Evolutionary conservation across 495 filamentous ascomycete genomes (phyloP).

Genomic region (Aspergillus biplanus): DNA sequence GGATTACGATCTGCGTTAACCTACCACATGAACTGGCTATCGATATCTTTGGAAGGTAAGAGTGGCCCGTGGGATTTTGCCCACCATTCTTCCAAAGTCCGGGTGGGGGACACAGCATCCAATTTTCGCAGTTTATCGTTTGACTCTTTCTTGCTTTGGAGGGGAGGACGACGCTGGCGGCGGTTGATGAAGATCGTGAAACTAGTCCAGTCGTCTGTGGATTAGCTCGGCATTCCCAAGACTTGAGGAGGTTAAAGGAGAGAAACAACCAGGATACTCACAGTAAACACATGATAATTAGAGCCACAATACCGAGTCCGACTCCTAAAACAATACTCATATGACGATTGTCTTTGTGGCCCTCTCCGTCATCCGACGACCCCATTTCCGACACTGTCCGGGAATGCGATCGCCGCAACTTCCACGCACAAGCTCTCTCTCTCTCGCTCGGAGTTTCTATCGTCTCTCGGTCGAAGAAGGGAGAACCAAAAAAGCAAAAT

Average conservation of each 20-base stretch:
- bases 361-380: slow-evolving; percentile 26
- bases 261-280: slow-evolving; percentile 23
- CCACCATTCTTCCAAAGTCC: slow-evolving; percentile 51
- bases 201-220: slow-evolving; percentile 22
- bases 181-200: slow-evolving; percentile 45
- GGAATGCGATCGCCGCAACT: background rate
- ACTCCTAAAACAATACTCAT: slow-evolving; percentile 47
- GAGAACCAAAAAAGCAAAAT: too few relatives aligned
- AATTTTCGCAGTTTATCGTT: slow-evolving; percentile 43
- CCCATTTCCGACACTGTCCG: slow-evolving; percentile 23
- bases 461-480: too few relatives aligned
- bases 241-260: slow-evolving; percentile 5
- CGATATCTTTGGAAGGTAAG: slow-evolving; percentile 39
- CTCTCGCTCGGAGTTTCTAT: too few relatives aligned
- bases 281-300: slow-evolving; percentile 44
- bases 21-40: slow-evolving; percentile 50
- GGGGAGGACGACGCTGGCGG: slow-evolving; percentile 32
- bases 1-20: slow-evolving; percentile 4
- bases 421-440: background rate
- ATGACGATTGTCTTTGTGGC: slow-evolving; percentile 32
- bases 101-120: slow-evolving; percentile 44
- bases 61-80: slow-evolving; percentile 40
- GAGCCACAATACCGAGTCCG: slow-evolving; percentile 40
- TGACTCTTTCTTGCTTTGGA: slow-evolving; percentile 33
- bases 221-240: background rate